These are phyloP conservation scores for Boletus rubescentipes DNA, from an alignment of 768 basidiomycete species.

Conservation along the genomic window DNA sequence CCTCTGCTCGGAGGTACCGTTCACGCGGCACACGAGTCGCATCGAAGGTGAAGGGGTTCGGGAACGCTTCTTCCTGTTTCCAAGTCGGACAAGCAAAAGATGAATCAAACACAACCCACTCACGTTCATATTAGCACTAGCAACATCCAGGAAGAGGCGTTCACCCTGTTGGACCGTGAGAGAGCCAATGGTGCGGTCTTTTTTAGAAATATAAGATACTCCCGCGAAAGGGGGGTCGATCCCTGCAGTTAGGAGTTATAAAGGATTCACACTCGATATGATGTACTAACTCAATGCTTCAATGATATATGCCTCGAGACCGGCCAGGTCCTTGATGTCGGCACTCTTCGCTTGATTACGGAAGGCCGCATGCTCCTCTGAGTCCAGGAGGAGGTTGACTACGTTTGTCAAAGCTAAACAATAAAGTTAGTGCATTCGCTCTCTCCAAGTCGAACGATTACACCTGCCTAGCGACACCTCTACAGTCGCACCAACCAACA, in stretches of 20 bases:
- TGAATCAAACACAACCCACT: slow-evolving; percentile 24
- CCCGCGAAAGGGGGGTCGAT: slow-evolving; percentile 74
- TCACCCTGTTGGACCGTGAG: slow-evolving; percentile 46
- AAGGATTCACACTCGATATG: background rate
- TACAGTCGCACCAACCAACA: slow-evolving; percentile 65
- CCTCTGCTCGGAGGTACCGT: slow-evolving; percentile 49
- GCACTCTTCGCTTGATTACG: slow-evolving; percentile 31
- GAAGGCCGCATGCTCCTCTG: slow-evolving; percentile 40
- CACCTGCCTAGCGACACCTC: slow-evolving; percentile 66
- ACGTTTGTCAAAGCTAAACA: slow-evolving; percentile 60
- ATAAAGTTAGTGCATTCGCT: background rate
- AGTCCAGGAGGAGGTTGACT: slow-evolving; percentile 62
- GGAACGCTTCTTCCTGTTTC: slow-evolving; percentile 50
- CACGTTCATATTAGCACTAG: slow-evolving; percentile 56
- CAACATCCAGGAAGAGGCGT: slow-evolving; percentile 62
- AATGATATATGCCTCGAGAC: slow-evolving; percentile 55
- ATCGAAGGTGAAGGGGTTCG: slow-evolving; percentile 45
- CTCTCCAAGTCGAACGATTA: background rate
- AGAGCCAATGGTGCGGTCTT: slow-evolving; percentile 44
- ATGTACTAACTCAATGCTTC: slow-evolving; percentile 68
- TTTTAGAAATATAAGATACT: slow-evolving; percentile 54
- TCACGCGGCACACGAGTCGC: slow-evolving; percentile 42
- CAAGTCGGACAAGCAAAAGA: background rate
- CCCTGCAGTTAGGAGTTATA: slow-evolving; percentile 40
- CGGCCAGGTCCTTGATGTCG: slow-evolving; percentile 35